Evolutionary conservation across 768 basidiomycete species (phyloP).

Genomic region (Paxillus involutus): DNA sequence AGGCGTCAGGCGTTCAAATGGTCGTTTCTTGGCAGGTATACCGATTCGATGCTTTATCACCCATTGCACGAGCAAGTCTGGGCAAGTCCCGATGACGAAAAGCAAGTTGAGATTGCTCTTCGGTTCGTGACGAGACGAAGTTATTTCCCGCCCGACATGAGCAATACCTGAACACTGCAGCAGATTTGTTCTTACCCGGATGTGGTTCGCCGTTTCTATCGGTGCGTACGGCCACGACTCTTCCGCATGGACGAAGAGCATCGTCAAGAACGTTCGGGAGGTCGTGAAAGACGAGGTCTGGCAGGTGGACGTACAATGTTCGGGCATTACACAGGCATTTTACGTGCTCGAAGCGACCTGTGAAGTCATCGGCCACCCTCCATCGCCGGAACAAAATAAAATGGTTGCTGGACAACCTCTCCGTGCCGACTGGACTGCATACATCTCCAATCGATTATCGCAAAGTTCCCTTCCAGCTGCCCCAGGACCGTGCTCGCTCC

Average conservation of each 20-base stretch:
- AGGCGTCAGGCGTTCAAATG: conserved; percentile 40
- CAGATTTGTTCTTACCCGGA: conserved; percentile 62
- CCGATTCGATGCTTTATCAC: conserved; percentile 27
- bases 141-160: not conserved
- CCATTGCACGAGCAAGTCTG: conserved; percentile 50
- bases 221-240: conserved; percentile 36
- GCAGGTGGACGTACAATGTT: conserved; percentile 41
- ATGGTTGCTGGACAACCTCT: conserved; percentile 18
- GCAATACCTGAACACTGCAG: conserved; percentile 1
- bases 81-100: conserved; percentile 57
- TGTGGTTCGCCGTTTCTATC: conserved; percentile 64
- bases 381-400: conserved; percentile 3
- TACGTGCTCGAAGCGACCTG: conserved; percentile 72
- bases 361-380: conserved; percentile 59
- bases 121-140: conserved; percentile 40
- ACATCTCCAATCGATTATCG: conserved; percentile 38
- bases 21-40: conserved; percentile 50
- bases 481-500: conserved; percentile 4
- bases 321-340: conserved; percentile 32
- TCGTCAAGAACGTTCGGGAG: conserved; percentile 50
- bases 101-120: conserved; percentile 55
- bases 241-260: conserved; percentile 33
- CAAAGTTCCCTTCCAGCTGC: not conserved
- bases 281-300: conserved; percentile 60
- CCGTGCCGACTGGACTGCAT: conserved; percentile 68